Evolutionary conservation across 352 stramenopile species (phyloP), one percentile per base, ranked within the genome.

Genomic region (Elongisporangium undulatum): DNA sequence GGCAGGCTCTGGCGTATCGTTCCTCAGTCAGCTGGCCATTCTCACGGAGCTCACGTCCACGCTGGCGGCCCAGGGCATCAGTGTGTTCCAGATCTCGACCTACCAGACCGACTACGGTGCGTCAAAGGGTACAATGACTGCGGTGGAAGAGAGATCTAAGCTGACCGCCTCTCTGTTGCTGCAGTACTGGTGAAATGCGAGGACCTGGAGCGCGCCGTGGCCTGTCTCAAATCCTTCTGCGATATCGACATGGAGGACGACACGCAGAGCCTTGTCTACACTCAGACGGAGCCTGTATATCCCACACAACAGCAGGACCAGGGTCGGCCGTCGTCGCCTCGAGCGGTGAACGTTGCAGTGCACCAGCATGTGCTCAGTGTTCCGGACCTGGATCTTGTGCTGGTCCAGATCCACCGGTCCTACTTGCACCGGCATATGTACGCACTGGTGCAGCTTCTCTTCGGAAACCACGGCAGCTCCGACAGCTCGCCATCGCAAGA

Each of bases 51-150:
- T 89, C 64, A 89, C 79, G 23, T 78, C 68, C 24, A 72, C 77
- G 55, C 65, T 89, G 38, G 79, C 79, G 19, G 58, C 55, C 22
- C 64, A 85, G 54, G 51, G 64, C 7, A 69, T 89, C 59, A 86
- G 75, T 51, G 79, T 89, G 17, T 87, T 87, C 58, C 77, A 87
- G 73, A 81, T 89, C 68, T 89, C 79, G 4, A 86, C 79, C 16
- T 89, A 87, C 64, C 79, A 89, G 53, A 85, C 77, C 9, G 79
- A 89, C 61, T 89, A 86, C 45, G 77, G 78, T 85, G 49, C 55
- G 74, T 20, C 19, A 51, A 3, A 17, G 1, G 13, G 2, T n/a
- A 6, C 54, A 23, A 49, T 62, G 19, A n/a, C 9, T 38, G 9
- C 6, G 2, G 26, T n/a, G 6, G 9, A 38, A 3, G 26, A 9